Evolutionary conservation across 2,329 filamentous ascomycete genomes (phyloP).

Genomic region (Fusarium sterilihyphosum): DNA sequence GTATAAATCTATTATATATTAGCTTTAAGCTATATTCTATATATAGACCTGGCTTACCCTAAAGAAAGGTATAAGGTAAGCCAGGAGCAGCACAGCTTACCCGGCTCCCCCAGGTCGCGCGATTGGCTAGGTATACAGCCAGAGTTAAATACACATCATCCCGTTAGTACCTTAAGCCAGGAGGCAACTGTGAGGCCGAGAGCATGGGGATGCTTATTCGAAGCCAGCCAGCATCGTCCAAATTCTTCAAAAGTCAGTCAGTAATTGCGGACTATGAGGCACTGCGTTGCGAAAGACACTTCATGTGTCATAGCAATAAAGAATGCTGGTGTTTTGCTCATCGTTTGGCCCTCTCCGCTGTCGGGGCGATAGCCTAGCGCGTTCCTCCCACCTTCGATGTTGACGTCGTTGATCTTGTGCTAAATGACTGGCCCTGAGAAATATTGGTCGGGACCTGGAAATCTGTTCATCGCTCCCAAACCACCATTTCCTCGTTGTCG

Average conservation of each 20-base stretch:
- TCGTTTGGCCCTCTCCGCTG: background rate
- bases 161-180: background rate
- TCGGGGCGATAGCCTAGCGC: background rate
- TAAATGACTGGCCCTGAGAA: background rate
- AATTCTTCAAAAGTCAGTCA: background rate
- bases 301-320: background rate
- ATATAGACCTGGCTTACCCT: no score
- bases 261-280: accelerated
- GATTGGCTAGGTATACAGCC: no score
- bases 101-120: no score
- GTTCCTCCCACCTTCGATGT: background rate
- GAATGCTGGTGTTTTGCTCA: background rate
- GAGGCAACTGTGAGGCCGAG: background rate
- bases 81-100: no score
- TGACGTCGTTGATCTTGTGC: slow-evolving; percentile 19
- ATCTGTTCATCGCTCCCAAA: background rate
- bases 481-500: accelerated
- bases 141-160: no score
- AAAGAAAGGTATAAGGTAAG: no score
- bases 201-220: background rate
- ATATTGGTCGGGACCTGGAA: background rate
- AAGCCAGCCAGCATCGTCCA: background rate
- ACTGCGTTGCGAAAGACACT: background rate
- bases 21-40: no score
- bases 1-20: no score